Conservation (phyloP, 306 rosid genomes). For the Cyamopsis tetragonoloba region DNA sequence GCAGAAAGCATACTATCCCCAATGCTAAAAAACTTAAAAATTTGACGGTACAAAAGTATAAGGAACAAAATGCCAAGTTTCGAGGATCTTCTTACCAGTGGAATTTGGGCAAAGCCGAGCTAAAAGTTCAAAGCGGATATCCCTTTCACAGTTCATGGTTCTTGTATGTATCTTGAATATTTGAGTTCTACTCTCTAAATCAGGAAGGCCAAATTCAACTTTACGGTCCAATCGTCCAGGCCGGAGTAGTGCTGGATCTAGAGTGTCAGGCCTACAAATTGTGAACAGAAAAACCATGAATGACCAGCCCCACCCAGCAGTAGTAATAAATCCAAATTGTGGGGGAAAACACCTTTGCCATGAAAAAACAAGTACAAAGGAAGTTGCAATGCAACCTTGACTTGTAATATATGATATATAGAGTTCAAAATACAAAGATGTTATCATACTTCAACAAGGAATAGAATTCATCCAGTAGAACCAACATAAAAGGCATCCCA, state of each 20-base stretch:
- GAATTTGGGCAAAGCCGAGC: constrained; percentile 92
- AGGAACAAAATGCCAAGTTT: neutral
- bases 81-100: constrained; percentile 47
- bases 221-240: constrained; percentile 88
- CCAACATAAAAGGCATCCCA: neutral
- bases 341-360: neutral
- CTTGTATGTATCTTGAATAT: constrained; percentile 84
- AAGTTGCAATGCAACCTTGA: neutral
- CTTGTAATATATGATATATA: neutral
- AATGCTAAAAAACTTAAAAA: neutral
- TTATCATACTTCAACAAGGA: neutral
- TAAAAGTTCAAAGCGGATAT: constrained; percentile 74
- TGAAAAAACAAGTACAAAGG: neutral
- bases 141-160: constrained; percentile 89
- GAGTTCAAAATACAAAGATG: neutral
- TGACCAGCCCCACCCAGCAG: neutral
- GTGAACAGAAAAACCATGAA: constrained; percentile 8
- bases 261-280: constrained; percentile 73
- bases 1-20: neutral
- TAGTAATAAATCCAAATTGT: neutral
- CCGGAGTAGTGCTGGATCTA: constrained; percentile 80
- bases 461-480: neutral
- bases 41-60: neutral
- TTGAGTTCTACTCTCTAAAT: constrained; percentile 80
- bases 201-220: constrained; percentile 95